phyloP scores from a whole-genome alignment of 2,329 filamentous ascomycete species.

The Verticillium zaregamsianum region DNA sequence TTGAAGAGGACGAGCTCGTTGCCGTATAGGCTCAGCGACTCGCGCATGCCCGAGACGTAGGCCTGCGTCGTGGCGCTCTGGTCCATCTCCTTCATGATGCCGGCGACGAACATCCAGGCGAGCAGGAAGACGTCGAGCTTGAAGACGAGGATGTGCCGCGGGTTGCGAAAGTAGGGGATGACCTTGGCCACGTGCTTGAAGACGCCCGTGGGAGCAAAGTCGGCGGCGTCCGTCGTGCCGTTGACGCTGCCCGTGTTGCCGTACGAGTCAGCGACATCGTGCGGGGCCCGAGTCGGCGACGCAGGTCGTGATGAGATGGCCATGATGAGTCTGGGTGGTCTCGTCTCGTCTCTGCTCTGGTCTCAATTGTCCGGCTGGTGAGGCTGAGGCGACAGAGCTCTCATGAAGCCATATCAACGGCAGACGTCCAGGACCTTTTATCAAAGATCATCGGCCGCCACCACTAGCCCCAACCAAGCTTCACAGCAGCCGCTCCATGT shows the following conservation, averaged over 20 bases:
- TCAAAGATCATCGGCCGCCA: neutral
- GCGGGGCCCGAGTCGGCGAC: neutral
- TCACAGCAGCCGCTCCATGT: neutral
- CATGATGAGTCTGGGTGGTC: neutral
- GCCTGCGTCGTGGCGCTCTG: slow-evolving; percentile 30
- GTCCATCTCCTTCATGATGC: slow-evolving; percentile 31
- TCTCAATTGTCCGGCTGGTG: neutral
- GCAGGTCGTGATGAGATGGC: neutral
- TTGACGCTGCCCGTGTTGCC: neutral
- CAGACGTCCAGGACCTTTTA: neutral
- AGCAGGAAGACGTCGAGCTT: slow-evolving; percentile 29
- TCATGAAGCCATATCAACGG: neutral
- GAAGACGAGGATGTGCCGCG: slow-evolving; percentile 27
- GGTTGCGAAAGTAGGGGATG: slow-evolving; percentile 22
- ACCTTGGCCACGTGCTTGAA: slow-evolving; percentile 12
- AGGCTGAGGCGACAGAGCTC: neutral
- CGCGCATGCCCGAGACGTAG: slow-evolving; percentile 31
- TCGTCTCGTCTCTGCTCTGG: neutral
- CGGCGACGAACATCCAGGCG: slow-evolving; percentile 30
- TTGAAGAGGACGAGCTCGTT: slow-evolving; percentile 3
- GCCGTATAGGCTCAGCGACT: neutral
- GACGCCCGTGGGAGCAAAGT: slow-evolving; percentile 3
- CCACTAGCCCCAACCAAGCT: neutral
- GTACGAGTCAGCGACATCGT: neutral
- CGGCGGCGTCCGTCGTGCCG: neutral